Conservation (phyloP, 2,329 filamentous ascomycete genomes). For the Raffaelea albimanens region DNA sequence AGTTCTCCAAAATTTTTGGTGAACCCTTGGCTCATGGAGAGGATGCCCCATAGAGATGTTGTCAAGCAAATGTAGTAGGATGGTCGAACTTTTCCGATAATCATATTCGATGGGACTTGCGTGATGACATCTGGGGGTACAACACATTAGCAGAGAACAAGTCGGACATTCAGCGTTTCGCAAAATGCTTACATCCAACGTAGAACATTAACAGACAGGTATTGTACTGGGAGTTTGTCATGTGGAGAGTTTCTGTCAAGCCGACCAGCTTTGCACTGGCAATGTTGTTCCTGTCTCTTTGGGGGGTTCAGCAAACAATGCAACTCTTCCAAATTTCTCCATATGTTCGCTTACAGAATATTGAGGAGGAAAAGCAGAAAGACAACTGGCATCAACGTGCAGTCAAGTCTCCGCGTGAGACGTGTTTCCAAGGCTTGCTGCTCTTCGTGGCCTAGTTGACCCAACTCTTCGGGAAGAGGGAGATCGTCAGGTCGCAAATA, state of each 20-base stretch:
- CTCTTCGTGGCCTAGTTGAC: not conserved
- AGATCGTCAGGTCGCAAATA: not conserved
- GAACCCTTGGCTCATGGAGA: conserved; percentile 36
- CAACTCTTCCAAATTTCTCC: too few species aligned
- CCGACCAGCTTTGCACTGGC: not conserved
- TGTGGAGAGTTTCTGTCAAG: not conserved
- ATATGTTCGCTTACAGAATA: not conserved
- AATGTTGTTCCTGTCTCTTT: not conserved
- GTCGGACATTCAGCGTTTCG: not conserved
- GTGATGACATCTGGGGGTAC: conserved; percentile 26
- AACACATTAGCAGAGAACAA: not conserved
- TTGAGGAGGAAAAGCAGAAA: not conserved
- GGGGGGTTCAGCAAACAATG: too few species aligned
- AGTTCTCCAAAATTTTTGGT: conserved; percentile 30
- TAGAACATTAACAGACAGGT: not conserved
- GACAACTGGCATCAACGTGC: not conserved
- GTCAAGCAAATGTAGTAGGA: conserved; percentile 29
- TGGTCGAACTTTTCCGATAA: conserved; percentile 40
- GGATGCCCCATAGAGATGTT: conserved; percentile 31
- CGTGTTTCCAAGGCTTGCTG: not conserved
- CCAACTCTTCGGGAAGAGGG: not conserved
- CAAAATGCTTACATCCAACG: not conserved
- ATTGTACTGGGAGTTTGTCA: not conserved
- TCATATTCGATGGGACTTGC: conserved; percentile 51
- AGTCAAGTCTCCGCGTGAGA: not conserved